Conservation (phyloP, 2,329 filamentous ascomycete species). For the Botryotinia narcissicola region DNA sequence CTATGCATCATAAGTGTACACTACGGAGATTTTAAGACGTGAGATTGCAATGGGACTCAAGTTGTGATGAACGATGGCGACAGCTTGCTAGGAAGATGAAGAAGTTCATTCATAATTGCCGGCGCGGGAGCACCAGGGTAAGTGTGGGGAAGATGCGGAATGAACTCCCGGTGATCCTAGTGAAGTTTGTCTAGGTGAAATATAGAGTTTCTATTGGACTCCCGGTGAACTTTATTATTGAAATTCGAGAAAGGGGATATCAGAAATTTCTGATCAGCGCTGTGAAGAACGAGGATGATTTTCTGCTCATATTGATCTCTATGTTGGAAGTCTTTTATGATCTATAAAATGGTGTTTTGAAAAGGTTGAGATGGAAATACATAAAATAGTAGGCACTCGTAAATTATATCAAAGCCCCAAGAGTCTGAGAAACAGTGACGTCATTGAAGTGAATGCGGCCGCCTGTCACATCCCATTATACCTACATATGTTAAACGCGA, state of each 20-base stretch:
- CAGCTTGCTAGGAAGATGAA: background rate
- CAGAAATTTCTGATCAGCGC: background rate
- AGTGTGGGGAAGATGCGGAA: background rate
- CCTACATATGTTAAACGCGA: background rate
- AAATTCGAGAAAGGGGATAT: background rate
- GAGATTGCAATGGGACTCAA: background rate
- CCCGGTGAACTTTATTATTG: background rate
- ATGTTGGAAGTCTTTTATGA: background rate
- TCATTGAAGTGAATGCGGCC: conserved; percentile 1
- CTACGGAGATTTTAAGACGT: background rate
- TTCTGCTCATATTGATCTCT: background rate
- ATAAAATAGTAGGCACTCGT: background rate
- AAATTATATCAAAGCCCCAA: background rate
- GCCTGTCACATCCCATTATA: background rate
- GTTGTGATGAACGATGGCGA: background rate
- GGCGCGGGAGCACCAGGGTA: background rate
- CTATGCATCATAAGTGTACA: background rate
- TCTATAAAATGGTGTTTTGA: background rate
- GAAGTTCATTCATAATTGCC: background rate
- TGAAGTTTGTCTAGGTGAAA: background rate
- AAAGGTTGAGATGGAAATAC: background rate
- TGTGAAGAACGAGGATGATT: background rate
- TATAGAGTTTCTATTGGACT: background rate
- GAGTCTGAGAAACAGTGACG: background rate
- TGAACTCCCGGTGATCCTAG: background rate